A percentile compares a stretch with the other conserved stretches of the same genome.
phyloP scores from a whole-genome alignment of 805 yeast species.

The Yamadazyma akitaensis region DNA sequence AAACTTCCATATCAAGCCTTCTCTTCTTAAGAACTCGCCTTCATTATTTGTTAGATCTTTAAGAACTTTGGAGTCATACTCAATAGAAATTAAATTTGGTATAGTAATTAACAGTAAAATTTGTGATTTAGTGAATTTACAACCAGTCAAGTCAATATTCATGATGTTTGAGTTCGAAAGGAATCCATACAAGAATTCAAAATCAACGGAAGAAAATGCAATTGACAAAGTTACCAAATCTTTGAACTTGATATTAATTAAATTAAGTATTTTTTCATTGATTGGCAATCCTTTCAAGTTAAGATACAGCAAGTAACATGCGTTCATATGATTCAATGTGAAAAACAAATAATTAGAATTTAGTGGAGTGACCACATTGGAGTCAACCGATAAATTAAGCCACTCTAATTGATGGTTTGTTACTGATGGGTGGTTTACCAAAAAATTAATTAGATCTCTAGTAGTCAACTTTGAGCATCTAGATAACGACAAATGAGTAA shows the following conservation, averaged over 20 bases:
- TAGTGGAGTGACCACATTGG: slow-evolving; percentile 59
- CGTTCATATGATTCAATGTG: slow-evolving; percentile 42
- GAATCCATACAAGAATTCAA: slow-evolving; percentile 36
- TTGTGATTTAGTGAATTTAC: slow-evolving; percentile 58
- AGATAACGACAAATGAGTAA: slow-evolving; percentile 71
- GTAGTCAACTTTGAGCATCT: slow-evolving; percentile 62
- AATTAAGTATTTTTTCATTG: slow-evolving; percentile 32
- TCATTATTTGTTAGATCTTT: slow-evolving; percentile 45
- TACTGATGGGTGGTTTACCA: slow-evolving; percentile 68
- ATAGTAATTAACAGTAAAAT: slow-evolving; percentile 27
- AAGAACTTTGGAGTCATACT: slow-evolving; percentile 57
- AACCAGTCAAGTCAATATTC: slow-evolving; percentile 66
- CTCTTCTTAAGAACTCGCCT: slow-evolving; percentile 30
- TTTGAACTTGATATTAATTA: slow-evolving; percentile 39
- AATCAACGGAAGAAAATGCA: slow-evolving; percentile 35
- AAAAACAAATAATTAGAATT: slow-evolving; percentile 46
- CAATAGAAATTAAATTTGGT: slow-evolving; percentile 54
- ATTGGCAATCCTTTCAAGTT: slow-evolving; percentile 68
- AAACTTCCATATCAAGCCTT: slow-evolving; percentile 44
- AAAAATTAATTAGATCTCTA: slow-evolving; percentile 64
- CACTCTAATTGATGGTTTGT: slow-evolving; percentile 49
- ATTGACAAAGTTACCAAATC: slow-evolving; percentile 42
- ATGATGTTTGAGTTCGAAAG: slow-evolving; percentile 37
- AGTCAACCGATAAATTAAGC: slow-evolving; percentile 64
- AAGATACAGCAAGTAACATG: slow-evolving; percentile 45